Conservation (phyloP, 306 rosid genomes). For the Inga oerstediana region DNA sequence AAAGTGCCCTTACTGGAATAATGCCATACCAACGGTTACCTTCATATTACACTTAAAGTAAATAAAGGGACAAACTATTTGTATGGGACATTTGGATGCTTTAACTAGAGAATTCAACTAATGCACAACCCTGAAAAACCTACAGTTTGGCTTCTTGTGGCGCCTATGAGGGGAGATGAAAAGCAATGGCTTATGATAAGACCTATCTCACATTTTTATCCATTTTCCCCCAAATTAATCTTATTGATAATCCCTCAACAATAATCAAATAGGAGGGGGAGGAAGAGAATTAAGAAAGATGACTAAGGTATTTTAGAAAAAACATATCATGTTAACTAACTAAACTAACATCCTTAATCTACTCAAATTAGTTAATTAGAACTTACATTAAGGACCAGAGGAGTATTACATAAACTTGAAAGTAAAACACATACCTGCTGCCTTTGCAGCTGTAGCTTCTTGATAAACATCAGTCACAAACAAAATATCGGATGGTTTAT, state of each 20-base stretch:
- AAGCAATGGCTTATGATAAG: neutral
- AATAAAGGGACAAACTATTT: neutral
- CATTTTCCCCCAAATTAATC: too few relatives aligned
- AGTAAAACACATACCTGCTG: slow-evolving; percentile 64
- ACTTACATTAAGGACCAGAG: neutral
- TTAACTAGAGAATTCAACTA: neutral
- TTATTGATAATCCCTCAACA: too few relatives aligned
- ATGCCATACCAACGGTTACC: neutral
- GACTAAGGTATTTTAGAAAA: too few relatives aligned
- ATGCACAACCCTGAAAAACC: neutral
- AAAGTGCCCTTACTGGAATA: neutral
- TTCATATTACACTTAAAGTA: neutral
- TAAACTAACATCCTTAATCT: too few relatives aligned
- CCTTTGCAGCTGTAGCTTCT: slow-evolving; percentile 95
- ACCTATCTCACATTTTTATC: too few relatives aligned
- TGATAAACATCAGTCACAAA: slow-evolving; percentile 84
- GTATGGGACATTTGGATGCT: neutral
- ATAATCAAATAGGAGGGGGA: too few relatives aligned
- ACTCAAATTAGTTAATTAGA: too few relatives aligned
- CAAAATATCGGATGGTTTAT: slow-evolving; percentile 78
- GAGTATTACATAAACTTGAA: neutral
- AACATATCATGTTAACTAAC: too few relatives aligned
- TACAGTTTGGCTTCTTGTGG: neutral
- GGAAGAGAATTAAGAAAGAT: too few relatives aligned
- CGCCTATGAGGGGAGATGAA: neutral